These are phyloP conservation scores for Rhodofomes roseus DNA, from an alignment of 1,284 basidiomycete genomes.

Conservation along the genomic window DNA sequence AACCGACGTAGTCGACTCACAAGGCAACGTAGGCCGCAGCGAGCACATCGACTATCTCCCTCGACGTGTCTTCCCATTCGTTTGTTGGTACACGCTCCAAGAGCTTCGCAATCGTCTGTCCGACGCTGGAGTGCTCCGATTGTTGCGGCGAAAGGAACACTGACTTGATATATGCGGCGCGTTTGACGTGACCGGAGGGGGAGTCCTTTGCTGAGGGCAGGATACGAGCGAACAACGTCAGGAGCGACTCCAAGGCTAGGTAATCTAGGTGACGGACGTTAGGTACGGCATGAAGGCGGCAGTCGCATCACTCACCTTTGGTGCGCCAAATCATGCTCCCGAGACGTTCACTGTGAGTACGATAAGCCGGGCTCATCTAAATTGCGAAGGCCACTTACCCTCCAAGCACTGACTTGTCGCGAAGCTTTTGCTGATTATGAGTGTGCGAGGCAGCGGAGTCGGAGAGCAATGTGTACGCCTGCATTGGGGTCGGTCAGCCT, in stretches of 20 bases:
- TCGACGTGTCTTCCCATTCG: constrained; percentile 52
- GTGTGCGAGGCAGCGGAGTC: constrained; percentile 25
- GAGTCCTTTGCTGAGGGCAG: constrained; percentile 42
- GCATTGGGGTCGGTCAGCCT: neutral
- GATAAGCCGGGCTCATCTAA: neutral
- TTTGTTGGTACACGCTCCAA: constrained; percentile 37
- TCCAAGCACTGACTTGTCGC: constrained; percentile 23
- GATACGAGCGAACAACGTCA: constrained; percentile 52
- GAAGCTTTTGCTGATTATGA: constrained; percentile 27
- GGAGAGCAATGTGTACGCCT: constrained; percentile 31
- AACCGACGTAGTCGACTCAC: constrained; percentile 27
- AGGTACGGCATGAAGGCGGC: neutral
- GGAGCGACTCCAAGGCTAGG: constrained; percentile 49
- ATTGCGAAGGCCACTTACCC: constrained; percentile 15
- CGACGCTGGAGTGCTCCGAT: constrained; percentile 18
- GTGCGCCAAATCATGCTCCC: constrained; percentile 30
- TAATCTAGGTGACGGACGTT: constrained; percentile 38
- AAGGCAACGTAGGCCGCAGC: constrained; percentile 43
- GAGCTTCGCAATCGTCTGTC: constrained; percentile 36
- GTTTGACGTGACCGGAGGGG: constrained; percentile 28
- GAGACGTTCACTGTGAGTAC: constrained; percentile 20
- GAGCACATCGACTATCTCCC: constrained; percentile 45
- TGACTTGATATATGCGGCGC: constrained; percentile 45
- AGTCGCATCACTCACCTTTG: constrained; percentile 20
- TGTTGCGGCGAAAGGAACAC: constrained; percentile 36